Evolutionary conservation across 495 filamentous ascomycete genomes (phyloP).

Genomic region (Xeromyces bisporus): DNA sequence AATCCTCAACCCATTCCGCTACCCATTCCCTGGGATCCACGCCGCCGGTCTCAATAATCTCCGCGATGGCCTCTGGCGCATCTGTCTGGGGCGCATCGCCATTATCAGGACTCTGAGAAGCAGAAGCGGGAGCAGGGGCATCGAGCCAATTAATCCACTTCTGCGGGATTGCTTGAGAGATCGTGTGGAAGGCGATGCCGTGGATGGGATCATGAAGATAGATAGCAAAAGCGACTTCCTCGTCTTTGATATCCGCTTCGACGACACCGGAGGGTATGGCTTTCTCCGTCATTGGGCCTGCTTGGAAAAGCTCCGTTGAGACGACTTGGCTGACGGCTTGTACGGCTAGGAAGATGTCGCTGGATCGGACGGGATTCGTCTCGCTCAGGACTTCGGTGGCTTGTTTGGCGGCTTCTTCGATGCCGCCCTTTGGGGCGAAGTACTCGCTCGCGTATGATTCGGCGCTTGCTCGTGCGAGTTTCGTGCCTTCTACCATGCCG

Average conservation of each 20-base stretch:
- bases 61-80: constrained; percentile 67
- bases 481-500: constrained; percentile 72
- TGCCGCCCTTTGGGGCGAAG: constrained; percentile 55
- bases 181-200: constrained; percentile 66
- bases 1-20: constrained; percentile 90
- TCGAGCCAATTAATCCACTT: constrained; percentile 90
- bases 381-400: constrained; percentile 59
- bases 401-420: constrained; percentile 62
- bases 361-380: constrained; percentile 75
- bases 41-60: constrained; percentile 76
- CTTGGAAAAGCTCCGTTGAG: constrained; percentile 52
- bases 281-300: constrained; percentile 34
- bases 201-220: constrained; percentile 91
- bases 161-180: constrained; percentile 70
- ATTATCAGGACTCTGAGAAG: constrained; percentile 19
- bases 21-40: constrained; percentile 95
- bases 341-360: constrained; percentile 86
- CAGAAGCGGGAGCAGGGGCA: constrained; percentile 40
- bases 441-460: constrained; percentile 78
- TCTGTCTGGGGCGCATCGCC: constrained; percentile 20
- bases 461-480: constrained; percentile 71
- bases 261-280: constrained; percentile 35
- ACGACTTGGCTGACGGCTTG: constrained; percentile 59
- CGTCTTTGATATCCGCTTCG: constrained; percentile 33
- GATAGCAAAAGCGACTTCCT: constrained; percentile 65